Base-by-base conservation (phyloP, 2,329 filamentous ascomycete species). In the Eutypella sp. region DNA sequence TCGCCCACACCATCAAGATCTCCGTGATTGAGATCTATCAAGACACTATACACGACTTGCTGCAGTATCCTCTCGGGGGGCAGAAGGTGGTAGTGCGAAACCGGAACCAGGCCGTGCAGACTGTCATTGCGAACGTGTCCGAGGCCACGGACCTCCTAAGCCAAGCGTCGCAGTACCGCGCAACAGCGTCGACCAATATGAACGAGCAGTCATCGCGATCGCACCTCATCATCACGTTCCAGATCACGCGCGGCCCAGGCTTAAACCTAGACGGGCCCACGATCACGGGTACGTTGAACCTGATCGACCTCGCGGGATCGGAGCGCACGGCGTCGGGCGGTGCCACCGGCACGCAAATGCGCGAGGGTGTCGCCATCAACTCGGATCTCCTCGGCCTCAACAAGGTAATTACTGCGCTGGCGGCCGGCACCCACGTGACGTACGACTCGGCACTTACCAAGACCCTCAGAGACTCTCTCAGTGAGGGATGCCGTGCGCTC, bases 21-120 rank as follows among this genome's bases (percentile, higher is more conserved):
- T 91, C 84, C 33, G 96, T 96, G 58, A 81, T 96, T n/a, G 93
- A 99, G 63, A 90, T 99, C 5, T 97, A 99, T 76, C 95, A 96
- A 47, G 91, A 97, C 62, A 91, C 92, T 47, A 75, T 96, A 49
- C 89, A 95, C 62, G 93, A 97, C 62, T 72, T 99, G 13, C 76
- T 97, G 22, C 40, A 49, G 10, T 13, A 39, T 3, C 19, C 46
- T 8, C 73, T 85, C 33, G 78, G 82, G 49, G 87, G 84, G 66
- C 89, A 86, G 68, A 95, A 89, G 68, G 85, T 92, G 41, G 89
- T 95, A 58, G 92, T 96, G 47, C 82, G 87, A n/a, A n/a, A n/a
- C 2, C 89, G 96, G 56, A 90, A 96, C 1, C 23, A 47, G 23
- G 41, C 45, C 1, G 41, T 41, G 15, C 41, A 42, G 4, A 2